Evolutionary conservation across 257 asterid species (phyloP).

Genomic region (Solanum pennellii): DNA sequence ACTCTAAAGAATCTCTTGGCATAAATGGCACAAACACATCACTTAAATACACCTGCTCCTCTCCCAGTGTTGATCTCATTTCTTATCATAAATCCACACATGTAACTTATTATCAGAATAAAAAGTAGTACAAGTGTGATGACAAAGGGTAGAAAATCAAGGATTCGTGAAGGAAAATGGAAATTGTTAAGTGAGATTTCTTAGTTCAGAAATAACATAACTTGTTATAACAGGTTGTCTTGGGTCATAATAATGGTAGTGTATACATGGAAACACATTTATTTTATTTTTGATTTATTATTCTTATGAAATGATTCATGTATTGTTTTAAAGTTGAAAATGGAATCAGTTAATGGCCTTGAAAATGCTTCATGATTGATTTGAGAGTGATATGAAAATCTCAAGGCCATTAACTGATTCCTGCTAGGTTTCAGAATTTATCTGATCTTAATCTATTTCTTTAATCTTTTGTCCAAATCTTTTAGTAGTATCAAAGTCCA

Average conservation of each 20-base stretch:
- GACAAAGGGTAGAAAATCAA: not conserved
- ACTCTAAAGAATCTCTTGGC: not conserved
- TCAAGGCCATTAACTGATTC: not conserved
- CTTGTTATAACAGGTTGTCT: not conserved
- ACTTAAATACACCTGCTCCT: not conserved
- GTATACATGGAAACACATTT: not conserved
- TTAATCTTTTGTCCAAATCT: not conserved
- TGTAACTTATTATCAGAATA: not conserved
- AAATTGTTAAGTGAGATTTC: not conserved
- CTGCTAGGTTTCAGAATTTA: not conserved
- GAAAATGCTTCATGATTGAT: not conserved
- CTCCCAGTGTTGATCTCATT: not conserved
- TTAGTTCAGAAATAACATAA: not conserved
- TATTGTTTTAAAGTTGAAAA: not conserved
- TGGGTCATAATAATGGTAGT: not conserved
- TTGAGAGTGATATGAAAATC: not conserved
- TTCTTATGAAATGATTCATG: not conserved
- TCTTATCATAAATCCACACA: not conserved
- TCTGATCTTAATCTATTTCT: not conserved
- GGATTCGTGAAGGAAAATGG: not conserved
- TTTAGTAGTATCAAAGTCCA: not conserved
- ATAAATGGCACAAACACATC: not conserved
- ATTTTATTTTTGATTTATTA: not conserved
- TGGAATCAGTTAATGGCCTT: not conserved
- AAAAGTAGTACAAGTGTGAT: not conserved